Base-by-base conservation (phyloP, 1,284 basidiomycete species). In the Cryptococcus neoformans region DNA sequence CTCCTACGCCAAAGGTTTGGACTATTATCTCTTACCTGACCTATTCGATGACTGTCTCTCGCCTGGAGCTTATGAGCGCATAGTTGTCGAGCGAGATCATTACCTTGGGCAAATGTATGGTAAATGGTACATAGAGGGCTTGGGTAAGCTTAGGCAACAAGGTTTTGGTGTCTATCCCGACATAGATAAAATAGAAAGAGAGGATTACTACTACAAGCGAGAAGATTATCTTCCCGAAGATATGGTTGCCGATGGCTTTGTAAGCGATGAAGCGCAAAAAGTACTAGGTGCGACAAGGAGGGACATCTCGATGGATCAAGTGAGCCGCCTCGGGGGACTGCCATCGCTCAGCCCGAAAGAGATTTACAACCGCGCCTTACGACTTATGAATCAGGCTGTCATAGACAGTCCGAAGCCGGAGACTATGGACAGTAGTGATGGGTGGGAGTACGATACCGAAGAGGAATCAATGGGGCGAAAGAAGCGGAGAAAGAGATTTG, bases 21-120 rank as follows among this genome's bases (percentile, higher is more conserved):
- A 92, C 64, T 89, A 86, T 83, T 80, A 81, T 1, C 83, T 81
- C 54, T 84, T 92, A 56, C 80, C 85, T 14, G 72, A 78, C 2
- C 84, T 89, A 75, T 91, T 94, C 66, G 77, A 76, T 0, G 78
- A 80, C 28, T 84, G 81, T 59, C 74, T 90, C 60, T 45, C 63
- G 46, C 66, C 49, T 1, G 74, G 76, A 0, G 73, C 72, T 4
- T 64, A 67, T 16, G 65, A 63, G 4, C 54, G 55, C 3, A 65
- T 78, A 10, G 49, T 59, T 6, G 12, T 12, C 0, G 70, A 73
- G 47, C 46, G 65, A n/a, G 59, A 68, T 44, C 17, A 41, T 5
- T 71, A 55, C 44, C 45, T 62, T 35, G 49, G 48, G 6, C 21
- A 42, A 6, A 55, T 51, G 36, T 57, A 52, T 37, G 55, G 50